These are phyloP conservation scores for Hyphodiscus sp. DNA, from an alignment of 2,329 filamentous ascomycete genomes.

Conservation along the genomic window DNA sequence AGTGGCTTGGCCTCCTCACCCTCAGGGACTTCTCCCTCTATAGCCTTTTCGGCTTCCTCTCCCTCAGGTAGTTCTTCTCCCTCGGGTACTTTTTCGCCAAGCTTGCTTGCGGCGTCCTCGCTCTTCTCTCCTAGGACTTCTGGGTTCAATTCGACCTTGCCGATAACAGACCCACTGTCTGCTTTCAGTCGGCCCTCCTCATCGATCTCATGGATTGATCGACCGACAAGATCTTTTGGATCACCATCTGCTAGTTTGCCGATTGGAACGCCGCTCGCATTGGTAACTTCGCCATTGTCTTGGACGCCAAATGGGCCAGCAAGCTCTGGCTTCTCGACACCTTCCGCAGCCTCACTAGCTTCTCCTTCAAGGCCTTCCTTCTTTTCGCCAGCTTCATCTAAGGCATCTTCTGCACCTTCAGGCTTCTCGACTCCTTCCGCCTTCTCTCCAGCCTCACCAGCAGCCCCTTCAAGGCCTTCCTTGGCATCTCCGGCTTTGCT, in stretches of 20 bases:
- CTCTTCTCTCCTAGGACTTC: constrained; percentile 28
- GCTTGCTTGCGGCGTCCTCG: constrained; percentile 29
- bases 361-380: neutral
- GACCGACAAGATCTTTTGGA: constrained; percentile 44
- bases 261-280: constrained; percentile 46
- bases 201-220: constrained; percentile 59
- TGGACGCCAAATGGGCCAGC: constrained; percentile 41
- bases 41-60: neutral
- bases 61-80: constrained; percentile 8
- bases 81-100: constrained; percentile 10
- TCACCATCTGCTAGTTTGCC: constrained; percentile 40
- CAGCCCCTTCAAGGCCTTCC: neutral
- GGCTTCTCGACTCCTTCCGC: neutral
- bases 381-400: neutral
- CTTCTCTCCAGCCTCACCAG: neutral
- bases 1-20: constrained; percentile 19
- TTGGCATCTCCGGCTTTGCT: neutral
- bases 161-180: constrained; percentile 51
- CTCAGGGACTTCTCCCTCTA: constrained; percentile 33
- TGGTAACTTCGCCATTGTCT: constrained; percentile 48
- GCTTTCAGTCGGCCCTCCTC: constrained; percentile 50
- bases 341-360: constrained; percentile 31
- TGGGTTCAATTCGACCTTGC: constrained; percentile 33
- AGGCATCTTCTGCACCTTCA: neutral
- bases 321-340: constrained; percentile 43